Percentiles rank a stretch among this genome's conserved stretches.
phyloP scores from a whole-genome alignment of 257 asterid genomes.

The Gardenia jasminoides region DNA sequence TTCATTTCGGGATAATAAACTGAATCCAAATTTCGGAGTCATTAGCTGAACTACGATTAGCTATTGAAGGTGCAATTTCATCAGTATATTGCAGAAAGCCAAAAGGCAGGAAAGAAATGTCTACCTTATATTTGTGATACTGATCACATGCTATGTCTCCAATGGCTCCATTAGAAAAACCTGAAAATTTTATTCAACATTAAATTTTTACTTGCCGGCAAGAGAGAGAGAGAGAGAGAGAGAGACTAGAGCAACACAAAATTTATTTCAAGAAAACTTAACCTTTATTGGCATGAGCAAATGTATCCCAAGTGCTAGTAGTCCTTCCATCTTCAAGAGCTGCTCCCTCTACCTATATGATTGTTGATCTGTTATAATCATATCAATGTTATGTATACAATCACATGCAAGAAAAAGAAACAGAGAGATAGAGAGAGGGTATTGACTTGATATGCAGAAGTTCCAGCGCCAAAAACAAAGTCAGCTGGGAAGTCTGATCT shows the following conservation, averaged over 20 bases:
- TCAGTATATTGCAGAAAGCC: background rate
- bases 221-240: no score
- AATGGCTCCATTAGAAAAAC: constrained; percentile 4
- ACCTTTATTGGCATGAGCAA: background rate
- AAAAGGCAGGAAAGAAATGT: background rate
- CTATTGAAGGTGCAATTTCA: background rate
- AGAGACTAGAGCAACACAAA: no score
- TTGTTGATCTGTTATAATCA: background rate
- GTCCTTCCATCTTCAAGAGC: constrained; percentile 11
- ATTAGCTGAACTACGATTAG: background rate
- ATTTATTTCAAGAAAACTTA: no score
- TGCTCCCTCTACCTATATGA: constrained; percentile 15
- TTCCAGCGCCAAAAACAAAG: constrained; percentile 3
- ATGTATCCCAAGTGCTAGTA: constrained; percentile 15
- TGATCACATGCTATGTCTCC: constrained; percentile 17
- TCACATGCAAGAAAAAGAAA: background rate
- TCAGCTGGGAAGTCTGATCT: constrained; percentile 2
- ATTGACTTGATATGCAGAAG: constrained; percentile 2
- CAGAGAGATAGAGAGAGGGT: no score
- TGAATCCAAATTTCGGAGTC: background rate
- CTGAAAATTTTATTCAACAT: background rate
- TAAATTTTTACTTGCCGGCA: no score
- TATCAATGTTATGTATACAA: background rate
- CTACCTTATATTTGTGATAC: constrained; percentile 19
- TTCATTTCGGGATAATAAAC: no score